These are phyloP conservation scores for Candida xyloterini DNA, from an alignment of 805 yeast species.

Conservation along the genomic window DNA sequence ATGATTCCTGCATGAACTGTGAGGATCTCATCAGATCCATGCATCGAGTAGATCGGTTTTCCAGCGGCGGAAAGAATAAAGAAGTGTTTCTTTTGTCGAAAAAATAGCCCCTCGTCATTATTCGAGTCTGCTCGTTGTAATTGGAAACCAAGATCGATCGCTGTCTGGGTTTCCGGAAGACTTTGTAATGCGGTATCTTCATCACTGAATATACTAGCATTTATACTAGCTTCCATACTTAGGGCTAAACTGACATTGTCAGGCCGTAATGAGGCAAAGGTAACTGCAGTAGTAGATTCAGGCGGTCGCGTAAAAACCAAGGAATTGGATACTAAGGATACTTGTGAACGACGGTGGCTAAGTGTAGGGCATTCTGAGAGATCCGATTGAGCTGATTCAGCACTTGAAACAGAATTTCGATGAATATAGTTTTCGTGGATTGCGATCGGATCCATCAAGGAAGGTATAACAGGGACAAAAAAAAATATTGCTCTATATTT, in stretches of 20 bases:
- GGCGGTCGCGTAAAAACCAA: constrained; percentile 22
- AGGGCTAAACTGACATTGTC: constrained; percentile 14
- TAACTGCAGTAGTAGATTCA: constrained; percentile 34
- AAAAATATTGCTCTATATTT: background rate
- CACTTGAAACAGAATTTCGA: constrained; percentile 4
- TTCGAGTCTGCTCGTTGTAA: constrained; percentile 29
- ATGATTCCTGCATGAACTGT: constrained; percentile 75
- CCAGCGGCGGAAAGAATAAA: constrained; percentile 82
- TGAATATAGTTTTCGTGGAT: constrained; percentile 27
- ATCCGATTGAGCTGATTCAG: constrained; percentile 6
- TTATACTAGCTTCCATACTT: constrained; percentile 19
- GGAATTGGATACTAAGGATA: constrained; percentile 21
- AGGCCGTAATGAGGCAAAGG: constrained; percentile 14
- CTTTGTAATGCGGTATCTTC: constrained; percentile 17
- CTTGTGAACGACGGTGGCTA: constrained; percentile 18
- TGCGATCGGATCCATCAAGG: constrained; percentile 19
- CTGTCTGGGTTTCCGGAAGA: constrained; percentile 8
- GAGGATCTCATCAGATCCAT: constrained; percentile 65
- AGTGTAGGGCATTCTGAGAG: background rate
- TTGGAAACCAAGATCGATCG: constrained; percentile 22
- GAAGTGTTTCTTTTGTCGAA: constrained; percentile 57
- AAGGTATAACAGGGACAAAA: constrained; percentile 3
- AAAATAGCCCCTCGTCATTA: constrained; percentile 31
- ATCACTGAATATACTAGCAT: constrained; percentile 24
- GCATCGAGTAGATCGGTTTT: constrained; percentile 78